Evolutionary conservation across 129 eudicot species (phyloP).

Genomic region (Artemisia annua): DNA sequence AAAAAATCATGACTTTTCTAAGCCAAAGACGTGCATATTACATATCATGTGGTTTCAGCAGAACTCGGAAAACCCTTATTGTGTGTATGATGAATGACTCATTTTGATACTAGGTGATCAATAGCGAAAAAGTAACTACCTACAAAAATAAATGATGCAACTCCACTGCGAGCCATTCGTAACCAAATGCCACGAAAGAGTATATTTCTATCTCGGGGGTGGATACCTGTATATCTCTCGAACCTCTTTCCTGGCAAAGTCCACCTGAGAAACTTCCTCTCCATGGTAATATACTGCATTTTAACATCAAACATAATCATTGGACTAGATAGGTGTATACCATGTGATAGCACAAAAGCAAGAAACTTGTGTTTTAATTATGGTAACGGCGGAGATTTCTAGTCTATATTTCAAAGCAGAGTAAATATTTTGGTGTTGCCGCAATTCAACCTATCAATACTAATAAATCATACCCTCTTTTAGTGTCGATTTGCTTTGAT

Average conservation of each 20-base stretch:
- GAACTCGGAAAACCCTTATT: constrained; percentile 23
- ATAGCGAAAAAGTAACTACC: constrained; percentile 67
- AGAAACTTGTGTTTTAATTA: too few relatives aligned
- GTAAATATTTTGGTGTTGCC: too few relatives aligned
- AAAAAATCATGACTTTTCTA: not conserved
- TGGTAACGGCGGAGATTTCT: too few relatives aligned
- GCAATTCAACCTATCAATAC: too few relatives aligned
- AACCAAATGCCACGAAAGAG: constrained; percentile 70
- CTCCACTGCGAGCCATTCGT: constrained; percentile 90
- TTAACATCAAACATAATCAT: not conserved
- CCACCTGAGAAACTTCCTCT: constrained; percentile 81
- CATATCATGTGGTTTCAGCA: constrained; percentile 24
- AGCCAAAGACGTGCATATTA: constrained; percentile 12
- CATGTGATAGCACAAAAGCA: not conserved
- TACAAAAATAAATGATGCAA: constrained; percentile 67
- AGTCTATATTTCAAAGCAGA: too few relatives aligned
- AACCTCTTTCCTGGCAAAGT: constrained; percentile 74
- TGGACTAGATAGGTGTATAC: not conserved
- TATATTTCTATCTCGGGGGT: constrained; percentile 83
- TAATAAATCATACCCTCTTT: too few relatives aligned
- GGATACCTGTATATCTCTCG: constrained; percentile 84
- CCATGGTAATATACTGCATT: constrained; percentile 76
- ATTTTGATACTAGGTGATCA: constrained; percentile 53
- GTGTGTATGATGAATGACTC: constrained; percentile 13
- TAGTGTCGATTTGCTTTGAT: too few relatives aligned